These are phyloP conservation scores for Candida stauntonica DNA, from an alignment of 805 yeast genomes.

Conservation along the genomic window DNA sequence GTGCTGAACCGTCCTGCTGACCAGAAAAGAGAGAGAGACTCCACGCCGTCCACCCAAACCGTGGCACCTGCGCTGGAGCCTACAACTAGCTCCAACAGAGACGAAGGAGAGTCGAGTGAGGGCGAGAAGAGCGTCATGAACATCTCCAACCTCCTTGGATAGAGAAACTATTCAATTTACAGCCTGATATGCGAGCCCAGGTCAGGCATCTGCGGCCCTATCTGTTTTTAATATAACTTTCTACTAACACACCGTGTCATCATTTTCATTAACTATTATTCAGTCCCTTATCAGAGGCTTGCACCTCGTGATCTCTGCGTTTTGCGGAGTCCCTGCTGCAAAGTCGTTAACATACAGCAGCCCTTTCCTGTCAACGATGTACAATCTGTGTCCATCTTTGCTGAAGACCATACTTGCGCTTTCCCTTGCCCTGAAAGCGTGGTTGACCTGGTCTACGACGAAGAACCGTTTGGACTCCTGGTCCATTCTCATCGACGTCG, in stretches of 20 bases:
- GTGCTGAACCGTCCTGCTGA: not conserved
- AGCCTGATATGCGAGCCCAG: no score
- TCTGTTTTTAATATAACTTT: not conserved
- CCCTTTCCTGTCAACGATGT: slow-evolving; percentile 79
- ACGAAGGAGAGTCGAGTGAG: not conserved
- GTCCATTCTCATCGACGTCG: slow-evolving; percentile 51
- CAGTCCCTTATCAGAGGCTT: slow-evolving; percentile 30
- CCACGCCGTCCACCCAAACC: not conserved
- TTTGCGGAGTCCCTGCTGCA: slow-evolving; percentile 73
- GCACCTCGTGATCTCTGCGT: slow-evolving; percentile 61
- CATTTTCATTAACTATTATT: slow-evolving; percentile 14
- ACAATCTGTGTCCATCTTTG: slow-evolving; percentile 75
- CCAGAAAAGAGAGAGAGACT: not conserved
- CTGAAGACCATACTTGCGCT: slow-evolving; percentile 79
- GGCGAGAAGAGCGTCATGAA: slow-evolving; percentile 19
- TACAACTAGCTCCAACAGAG: not conserved
- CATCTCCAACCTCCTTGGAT: slow-evolving; percentile 20
- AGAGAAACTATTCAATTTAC: slow-evolving; percentile 2
- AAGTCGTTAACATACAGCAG: slow-evolving; percentile 76
- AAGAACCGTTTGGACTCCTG: slow-evolving; percentile 45
- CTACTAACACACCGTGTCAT: no score
- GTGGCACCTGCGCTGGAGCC: not conserved
- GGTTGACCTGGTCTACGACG: slow-evolving; percentile 71
- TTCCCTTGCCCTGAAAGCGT: slow-evolving; percentile 66
- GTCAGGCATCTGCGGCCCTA: no score